phyloP scores from a whole-genome alignment of 306 rosid genomes.

The Cyamopsis tetragonoloba region DNA sequence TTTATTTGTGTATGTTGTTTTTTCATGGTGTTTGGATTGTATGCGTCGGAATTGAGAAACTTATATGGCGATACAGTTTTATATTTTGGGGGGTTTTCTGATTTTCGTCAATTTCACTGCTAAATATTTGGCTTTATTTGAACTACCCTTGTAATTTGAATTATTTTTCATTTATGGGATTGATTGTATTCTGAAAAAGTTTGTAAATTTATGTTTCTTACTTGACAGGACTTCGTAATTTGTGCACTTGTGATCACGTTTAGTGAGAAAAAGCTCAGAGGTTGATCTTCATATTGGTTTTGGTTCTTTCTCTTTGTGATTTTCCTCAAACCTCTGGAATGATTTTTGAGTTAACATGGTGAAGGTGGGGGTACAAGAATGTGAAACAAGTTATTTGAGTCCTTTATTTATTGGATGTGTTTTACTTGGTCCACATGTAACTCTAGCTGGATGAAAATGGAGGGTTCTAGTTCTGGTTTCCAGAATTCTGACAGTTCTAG shows the following conservation, averaged over 20 bases:
- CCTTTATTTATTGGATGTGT: constrained; percentile 42
- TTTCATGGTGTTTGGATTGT: constrained; percentile 14
- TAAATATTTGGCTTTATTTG: neutral
- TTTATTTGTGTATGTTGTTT: constrained; percentile 30
- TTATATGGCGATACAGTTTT: neutral
- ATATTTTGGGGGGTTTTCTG: constrained; percentile 3
- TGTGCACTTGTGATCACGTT: constrained; percentile 24
- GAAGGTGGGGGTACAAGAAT: constrained; percentile 39
- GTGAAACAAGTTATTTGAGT: constrained; percentile 35
- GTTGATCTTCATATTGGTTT: constrained; percentile 29
- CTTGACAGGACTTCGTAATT: constrained; percentile 45
- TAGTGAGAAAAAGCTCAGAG: constrained; percentile 23
- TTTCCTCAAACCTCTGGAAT: constrained; percentile 16
- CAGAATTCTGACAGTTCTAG: constrained; percentile 58
- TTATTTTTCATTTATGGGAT: constrained; percentile 5
- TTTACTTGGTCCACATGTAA: constrained; percentile 50
- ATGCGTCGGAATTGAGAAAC: constrained; percentile 16
- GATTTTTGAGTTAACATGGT: constrained; percentile 47
- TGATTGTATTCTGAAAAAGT: constrained; percentile 9
- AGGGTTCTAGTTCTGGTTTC: constrained; percentile 65
- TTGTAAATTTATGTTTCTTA: constrained; percentile 26
- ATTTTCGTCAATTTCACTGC: neutral
- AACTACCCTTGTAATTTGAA: neutral
- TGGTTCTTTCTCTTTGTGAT: constrained; percentile 10
- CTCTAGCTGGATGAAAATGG: constrained; percentile 68